Conservation (phyloP, 139 green algal genomes). For the Diplosphaera chodatii region DNA sequence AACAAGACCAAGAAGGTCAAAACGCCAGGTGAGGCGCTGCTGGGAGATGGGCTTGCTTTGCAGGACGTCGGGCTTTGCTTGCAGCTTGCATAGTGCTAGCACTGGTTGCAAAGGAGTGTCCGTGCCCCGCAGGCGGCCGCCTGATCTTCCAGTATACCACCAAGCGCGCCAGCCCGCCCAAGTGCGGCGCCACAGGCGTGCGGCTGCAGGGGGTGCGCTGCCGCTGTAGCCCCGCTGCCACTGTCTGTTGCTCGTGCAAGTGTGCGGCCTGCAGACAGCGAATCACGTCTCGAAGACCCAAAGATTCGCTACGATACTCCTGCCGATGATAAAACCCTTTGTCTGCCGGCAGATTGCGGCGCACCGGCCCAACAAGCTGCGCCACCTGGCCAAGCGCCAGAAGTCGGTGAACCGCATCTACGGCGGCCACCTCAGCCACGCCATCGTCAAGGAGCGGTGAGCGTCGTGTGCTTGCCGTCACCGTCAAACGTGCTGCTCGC, state of each 20-base stretch:
- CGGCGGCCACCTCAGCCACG: constrained; percentile 80
- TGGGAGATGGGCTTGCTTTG: background rate
- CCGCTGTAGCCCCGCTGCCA: background rate
- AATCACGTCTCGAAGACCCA: no score
- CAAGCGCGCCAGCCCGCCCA: constrained; percentile 77
- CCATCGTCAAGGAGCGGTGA: constrained; percentile 77
- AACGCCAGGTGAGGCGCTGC: constrained; percentile 74
- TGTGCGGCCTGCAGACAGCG: no score
- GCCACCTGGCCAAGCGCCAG: constrained; percentile 76
- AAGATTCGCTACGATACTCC: no score
- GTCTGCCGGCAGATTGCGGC: constrained; percentile 60
- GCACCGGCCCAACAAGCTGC: constrained; percentile 52
- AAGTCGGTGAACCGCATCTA: constrained; percentile 95
- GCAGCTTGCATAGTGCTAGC: no score
- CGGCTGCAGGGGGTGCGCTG: constrained; percentile 72
- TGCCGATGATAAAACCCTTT: no score
- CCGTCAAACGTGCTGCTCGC: no score
- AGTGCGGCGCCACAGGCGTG: constrained; percentile 72
- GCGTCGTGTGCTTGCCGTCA: background rate
- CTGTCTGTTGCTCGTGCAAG: background rate
- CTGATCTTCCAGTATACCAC: constrained; percentile 85
- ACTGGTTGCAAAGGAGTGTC: no score
- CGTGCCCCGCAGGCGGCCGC: constrained; percentile 66
- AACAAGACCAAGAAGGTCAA: constrained; percentile 88
- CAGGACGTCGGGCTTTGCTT: no score